A percentile compares a stretch with the other conserved stretches of the same genome.
phyloP scores from a whole-genome alignment of 495 filamentous ascomycete genomes.

The Daldinia loculata region DNA sequence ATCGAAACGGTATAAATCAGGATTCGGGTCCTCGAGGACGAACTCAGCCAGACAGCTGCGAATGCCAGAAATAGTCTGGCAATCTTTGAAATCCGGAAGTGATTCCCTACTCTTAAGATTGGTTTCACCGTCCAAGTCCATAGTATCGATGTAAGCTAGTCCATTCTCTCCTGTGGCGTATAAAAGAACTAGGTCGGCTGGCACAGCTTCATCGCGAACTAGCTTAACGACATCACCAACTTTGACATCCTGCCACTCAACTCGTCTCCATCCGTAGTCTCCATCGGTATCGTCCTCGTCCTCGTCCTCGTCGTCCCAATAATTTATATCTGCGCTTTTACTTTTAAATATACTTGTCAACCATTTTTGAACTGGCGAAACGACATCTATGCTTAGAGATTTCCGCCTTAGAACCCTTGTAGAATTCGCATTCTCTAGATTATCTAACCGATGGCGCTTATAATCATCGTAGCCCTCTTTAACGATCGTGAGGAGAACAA shows the following conservation, averaged over 20 bases:
- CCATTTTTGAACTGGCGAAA: conserved; percentile 31
- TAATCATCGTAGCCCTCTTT: conserved; percentile 94
- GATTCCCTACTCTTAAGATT: conserved; percentile 76
- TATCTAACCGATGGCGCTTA: conserved; percentile 83
- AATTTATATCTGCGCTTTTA: conserved; percentile 2
- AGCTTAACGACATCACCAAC: conserved; percentile 87
- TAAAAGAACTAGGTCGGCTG: conserved; percentile 81
- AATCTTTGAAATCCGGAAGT: conserved; percentile 59
- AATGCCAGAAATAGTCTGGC: conserved; percentile 66
- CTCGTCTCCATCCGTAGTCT: conserved; percentile 63
- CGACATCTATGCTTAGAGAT: neutral
- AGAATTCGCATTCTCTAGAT: conserved; percentile 79
- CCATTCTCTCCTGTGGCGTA: conserved; percentile 79
- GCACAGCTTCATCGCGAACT: conserved; percentile 77
- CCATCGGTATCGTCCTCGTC: conserved; percentile 42
- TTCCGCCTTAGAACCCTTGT: conserved; percentile 62
- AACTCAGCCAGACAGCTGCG: conserved; percentile 60
- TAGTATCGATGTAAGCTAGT: conserved; percentile 88
- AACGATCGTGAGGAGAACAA: conserved; percentile 84
- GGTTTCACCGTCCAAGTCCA: conserved; percentile 95
- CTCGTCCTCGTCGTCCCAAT: conserved; percentile 33
- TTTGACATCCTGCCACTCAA: conserved; percentile 80
- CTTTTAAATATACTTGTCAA: conserved; percentile 17
- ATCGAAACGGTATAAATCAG: conserved; percentile 87
- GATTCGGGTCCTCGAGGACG: conserved; percentile 84